Conservation (phyloP, 805 yeast species). For the Isabelozyma pseudorhagii region DNA sequence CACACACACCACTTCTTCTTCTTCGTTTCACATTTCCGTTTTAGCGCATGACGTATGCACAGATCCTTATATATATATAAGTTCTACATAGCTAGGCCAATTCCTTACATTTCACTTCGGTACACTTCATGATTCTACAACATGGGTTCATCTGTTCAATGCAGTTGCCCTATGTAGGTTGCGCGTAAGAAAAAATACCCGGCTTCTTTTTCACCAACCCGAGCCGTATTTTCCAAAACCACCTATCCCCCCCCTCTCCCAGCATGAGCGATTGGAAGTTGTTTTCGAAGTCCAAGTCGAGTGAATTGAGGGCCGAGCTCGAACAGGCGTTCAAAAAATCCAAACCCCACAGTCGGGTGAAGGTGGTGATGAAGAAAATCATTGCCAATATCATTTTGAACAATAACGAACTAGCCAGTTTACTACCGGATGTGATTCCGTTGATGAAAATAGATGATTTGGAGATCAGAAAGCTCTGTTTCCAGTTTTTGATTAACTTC, state of each 20-base stretch:
- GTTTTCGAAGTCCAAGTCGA: slow-evolving; percentile 36
- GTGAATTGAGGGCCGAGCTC: slow-evolving; percentile 39
- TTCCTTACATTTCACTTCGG: no score
- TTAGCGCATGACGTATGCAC: no score
- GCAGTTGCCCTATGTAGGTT: neutral
- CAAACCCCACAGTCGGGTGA: slow-evolving; percentile 35
- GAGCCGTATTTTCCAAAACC: neutral
- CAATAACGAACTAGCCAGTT: slow-evolving; percentile 66
- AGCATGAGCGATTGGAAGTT: slow-evolving; percentile 37
- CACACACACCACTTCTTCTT: no score
- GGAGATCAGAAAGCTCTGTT: slow-evolving; percentile 70
- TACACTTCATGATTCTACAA: no score
- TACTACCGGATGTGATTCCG: slow-evolving; percentile 61
- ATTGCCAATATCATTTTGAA: slow-evolving; percentile 83
- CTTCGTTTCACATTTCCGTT: no score
- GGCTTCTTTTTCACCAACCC: neutral
- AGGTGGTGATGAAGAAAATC: slow-evolving; percentile 56
- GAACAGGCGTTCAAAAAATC: slow-evolving; percentile 42
- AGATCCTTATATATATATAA: no score
- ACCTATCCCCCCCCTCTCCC: neutral
- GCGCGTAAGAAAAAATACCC: neutral
- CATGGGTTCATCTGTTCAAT: no score
- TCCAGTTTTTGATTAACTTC: slow-evolving; percentile 61
- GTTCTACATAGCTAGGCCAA: no score
- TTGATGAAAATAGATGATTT: slow-evolving; percentile 57